Evolutionary conservation across 257 asterid species (phyloP).

Genomic region (Salvia miltiorrhiza): DNA sequence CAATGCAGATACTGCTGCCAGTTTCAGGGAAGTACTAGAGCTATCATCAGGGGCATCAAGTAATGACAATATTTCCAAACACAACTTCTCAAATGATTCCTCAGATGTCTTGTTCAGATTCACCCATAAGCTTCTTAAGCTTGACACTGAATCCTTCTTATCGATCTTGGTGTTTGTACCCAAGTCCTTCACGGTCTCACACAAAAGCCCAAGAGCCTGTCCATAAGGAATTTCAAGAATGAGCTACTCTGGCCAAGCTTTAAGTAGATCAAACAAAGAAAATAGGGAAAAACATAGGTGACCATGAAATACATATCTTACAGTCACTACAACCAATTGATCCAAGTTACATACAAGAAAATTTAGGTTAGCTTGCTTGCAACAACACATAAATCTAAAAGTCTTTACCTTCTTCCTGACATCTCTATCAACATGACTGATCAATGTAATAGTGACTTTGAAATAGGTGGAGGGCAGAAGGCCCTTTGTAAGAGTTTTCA

Average conservation of each 20-base stretch:
- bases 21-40: constrained; percentile 49
- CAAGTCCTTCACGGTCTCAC: constrained; percentile 64
- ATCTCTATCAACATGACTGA: constrained; percentile 49
- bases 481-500: constrained; percentile 50
- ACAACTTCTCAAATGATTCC: constrained; percentile 44
- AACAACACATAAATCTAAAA: neutral
- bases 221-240: constrained; percentile 14
- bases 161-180: constrained; percentile 33
- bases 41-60: constrained; percentile 48
- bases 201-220: constrained; percentile 86
- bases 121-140: constrained; percentile 57
- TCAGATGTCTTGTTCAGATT: constrained; percentile 49
- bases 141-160: constrained; percentile 43
- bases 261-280: neutral
- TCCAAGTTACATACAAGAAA: neutral
- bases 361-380: neutral
- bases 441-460: constrained; percentile 54
- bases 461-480: constrained; percentile 70
- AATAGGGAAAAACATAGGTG: neutral
- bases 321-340: constrained; percentile 1
- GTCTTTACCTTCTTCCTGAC: constrained; percentile 69
- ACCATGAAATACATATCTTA: neutral
- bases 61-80: constrained; percentile 54
- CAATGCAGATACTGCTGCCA: constrained; percentile 68
- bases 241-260: constrained; percentile 12